Evolutionary conservation across 2,329 filamentous ascomycete species (phyloP).

Genomic region (Hymenoscyphus fraxineus): DNA sequence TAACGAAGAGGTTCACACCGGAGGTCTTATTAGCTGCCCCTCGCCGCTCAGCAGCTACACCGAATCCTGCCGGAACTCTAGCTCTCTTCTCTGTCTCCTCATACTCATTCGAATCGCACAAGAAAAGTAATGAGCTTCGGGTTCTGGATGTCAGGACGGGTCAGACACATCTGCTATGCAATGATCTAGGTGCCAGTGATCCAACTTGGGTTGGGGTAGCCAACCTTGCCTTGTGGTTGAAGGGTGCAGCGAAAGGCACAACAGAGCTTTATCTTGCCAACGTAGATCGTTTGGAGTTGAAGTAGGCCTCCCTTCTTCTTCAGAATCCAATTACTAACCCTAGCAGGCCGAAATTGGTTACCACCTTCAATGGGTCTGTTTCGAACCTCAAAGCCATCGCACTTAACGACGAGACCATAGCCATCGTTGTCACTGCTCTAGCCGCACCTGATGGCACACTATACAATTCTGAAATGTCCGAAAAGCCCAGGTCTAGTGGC

Average conservation of each 20-base stretch:
- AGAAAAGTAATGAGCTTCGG: constrained; percentile 63
- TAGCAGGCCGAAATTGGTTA: constrained; percentile 43
- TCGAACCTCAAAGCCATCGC: constrained; percentile 56
- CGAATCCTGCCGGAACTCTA: constrained; percentile 63
- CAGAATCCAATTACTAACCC: constrained; percentile 10
- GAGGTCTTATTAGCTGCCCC: constrained; percentile 74
- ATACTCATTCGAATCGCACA: constrained; percentile 76
- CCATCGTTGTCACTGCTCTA: constrained; percentile 58
- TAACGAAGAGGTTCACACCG: constrained; percentile 60
- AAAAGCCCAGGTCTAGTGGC: constrained; percentile 59
- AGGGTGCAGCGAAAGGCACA: constrained; percentile 53
- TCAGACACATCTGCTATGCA: constrained; percentile 61
- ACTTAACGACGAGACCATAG: constrained; percentile 48
- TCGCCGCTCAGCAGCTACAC: constrained; percentile 64
- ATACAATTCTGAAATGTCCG: constrained; percentile 59
- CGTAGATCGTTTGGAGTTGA: constrained; percentile 25
- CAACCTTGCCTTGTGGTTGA: constrained; percentile 32
- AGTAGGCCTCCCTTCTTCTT: constrained; percentile 14
- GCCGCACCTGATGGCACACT: constrained; percentile 67
- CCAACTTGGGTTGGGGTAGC: constrained; percentile 63
- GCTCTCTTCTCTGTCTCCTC: constrained; percentile 67
- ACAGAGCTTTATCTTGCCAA: constrained; percentile 31
- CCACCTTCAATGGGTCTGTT: constrained; percentile 48
- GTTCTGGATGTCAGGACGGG: constrained; percentile 67
- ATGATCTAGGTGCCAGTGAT: constrained; percentile 63